Evolutionary conservation across 1,139 yeast genomes (phyloP).

Genomic region (Debaryomycetaceae sp.): DNA sequence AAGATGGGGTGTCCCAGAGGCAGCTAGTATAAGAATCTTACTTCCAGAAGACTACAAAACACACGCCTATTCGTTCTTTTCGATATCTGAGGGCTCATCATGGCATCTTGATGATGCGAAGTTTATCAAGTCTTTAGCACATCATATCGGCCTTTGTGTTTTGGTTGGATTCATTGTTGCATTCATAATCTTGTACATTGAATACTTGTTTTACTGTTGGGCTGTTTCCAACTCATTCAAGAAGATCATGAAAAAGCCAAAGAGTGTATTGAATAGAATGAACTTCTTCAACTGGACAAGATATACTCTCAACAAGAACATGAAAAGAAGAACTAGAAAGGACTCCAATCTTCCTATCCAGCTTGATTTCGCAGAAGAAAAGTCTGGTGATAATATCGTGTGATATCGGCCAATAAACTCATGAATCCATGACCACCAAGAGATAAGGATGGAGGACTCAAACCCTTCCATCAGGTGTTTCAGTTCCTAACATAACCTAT

Average conservation of each 20-base stretch:
- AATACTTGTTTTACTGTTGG: conserved; percentile 57
- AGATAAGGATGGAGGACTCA: too few species aligned
- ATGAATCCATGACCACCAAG: too few species aligned
- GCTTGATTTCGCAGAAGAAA: conserved; percentile 31
- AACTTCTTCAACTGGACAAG: conserved; percentile 9
- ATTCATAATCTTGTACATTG: conserved; percentile 52
- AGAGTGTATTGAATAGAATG: conserved; percentile 7
- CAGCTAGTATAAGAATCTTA: conserved; percentile 61
- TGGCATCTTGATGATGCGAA: conserved; percentile 90
- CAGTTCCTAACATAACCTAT: not conserved
- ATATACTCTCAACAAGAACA: conserved; percentile 12
- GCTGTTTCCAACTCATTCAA: conserved; percentile 32
- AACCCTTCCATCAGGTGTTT: not conserved
- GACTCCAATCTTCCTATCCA: conserved; percentile 50
- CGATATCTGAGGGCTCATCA: conserved; percentile 74
- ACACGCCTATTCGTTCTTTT: conserved; percentile 58
- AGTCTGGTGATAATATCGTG: conserved; percentile 4
- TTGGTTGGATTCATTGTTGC: conserved; percentile 65
- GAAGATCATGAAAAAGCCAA: conserved; percentile 18
- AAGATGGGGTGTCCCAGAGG: conserved; percentile 69
- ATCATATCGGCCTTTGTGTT: conserved; percentile 68
- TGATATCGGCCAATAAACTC: not conserved
- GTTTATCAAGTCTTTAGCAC: conserved; percentile 65
- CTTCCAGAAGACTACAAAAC: conserved; percentile 71
- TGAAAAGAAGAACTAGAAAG: conserved; percentile 48